Evolutionary conservation across 306 rosid species (phyloP), one percentile per base, ranked within the genome.

Genomic region (Gynostemma pentaphyllum): DNA sequence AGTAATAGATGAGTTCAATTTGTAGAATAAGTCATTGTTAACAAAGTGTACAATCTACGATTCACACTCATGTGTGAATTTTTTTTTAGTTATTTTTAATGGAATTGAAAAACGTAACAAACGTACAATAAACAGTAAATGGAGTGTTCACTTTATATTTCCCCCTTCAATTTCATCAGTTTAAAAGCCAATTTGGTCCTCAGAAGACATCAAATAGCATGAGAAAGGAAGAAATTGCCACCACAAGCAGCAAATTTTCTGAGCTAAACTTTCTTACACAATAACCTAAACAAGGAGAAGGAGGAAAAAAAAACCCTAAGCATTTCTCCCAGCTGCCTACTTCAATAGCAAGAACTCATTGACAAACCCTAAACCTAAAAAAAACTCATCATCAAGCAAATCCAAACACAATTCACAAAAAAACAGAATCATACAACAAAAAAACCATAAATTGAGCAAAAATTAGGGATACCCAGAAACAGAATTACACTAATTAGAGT

Each of bases 291-390:
- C n/a, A n/a, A n/a, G n/a, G n/a, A n/a, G n/a, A n/a, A n/a, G n/a
- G 19, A 7, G 32, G 16, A 57, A 57, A 39, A 57, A 57, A 57
- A 39, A 57, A 6, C 45, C 64, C 10, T 57, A 34, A 57, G 34
- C 10, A 19, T 1, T 16, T 29, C 34, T 4, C 9, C 62, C 62
- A 1, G 39, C 5, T 34, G 39, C 3, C 9, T 34, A 34, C 39
- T 34, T 5, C 26, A 55, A 30, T 4, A 23, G 42, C 45, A 57
- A 57, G 18, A 9, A 24, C 29, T 44, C 28, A 57, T 19, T 11
- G 29, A 57, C 16, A 36, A 57, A 57, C 64, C 64, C 64, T 57
- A 57, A 29, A 57, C 10, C 45, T 4, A 57, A 57, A 57, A 57
- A 57, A 57, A 57, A 57, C 45, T n/a, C 64, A 19, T 27, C 28